Percentiles rank a stretch among this genome's conserved stretches.
Conservation (phyloP, 2,329 filamentous ascomycete genomes). For the Paecilomyces variotii region DNA sequence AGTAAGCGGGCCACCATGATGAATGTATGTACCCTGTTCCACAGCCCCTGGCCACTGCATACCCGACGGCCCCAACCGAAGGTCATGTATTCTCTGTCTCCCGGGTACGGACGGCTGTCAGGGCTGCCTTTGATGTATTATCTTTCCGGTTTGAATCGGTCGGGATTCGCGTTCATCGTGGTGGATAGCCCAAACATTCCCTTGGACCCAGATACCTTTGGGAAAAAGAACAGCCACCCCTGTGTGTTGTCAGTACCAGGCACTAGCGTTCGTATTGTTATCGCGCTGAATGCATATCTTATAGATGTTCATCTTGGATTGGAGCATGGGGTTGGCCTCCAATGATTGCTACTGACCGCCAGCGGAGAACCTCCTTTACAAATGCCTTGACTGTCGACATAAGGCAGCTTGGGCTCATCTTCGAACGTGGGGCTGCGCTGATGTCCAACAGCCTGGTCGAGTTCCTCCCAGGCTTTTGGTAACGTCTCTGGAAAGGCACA, state of each 20-base stretch:
- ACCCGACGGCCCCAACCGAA: constrained; percentile 51
- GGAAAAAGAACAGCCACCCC: constrained; percentile 11
- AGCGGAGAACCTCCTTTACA: constrained; percentile 23
- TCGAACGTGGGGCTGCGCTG: constrained; percentile 23
- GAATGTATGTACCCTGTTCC: constrained; percentile 54
- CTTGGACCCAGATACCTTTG: constrained; percentile 12
- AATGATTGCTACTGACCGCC: constrained; percentile 20
- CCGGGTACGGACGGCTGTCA: constrained; percentile 40
- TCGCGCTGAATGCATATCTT: constrained; percentile 5
- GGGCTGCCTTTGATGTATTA: constrained; percentile 35
- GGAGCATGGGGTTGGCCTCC: constrained; percentile 17
- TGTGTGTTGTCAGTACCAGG: constrained; percentile 7
- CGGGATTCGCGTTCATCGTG: constrained; percentile 31
- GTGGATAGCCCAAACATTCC: constrained; percentile 20
- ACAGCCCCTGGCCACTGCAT: constrained; percentile 48
- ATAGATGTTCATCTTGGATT: constrained; percentile 15
- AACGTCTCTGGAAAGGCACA: constrained; percentile 18
- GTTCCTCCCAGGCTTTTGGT: constrained; percentile 22
- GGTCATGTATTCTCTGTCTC: constrained; percentile 46
- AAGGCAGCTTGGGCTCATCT: constrained; percentile 21
- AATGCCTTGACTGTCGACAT: constrained; percentile 16
- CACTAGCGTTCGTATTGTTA: background rate
- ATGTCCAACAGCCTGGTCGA: constrained; percentile 26
- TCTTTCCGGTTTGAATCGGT: constrained; percentile 22
- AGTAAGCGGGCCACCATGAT: constrained; percentile 50